Conservation (phyloP, 148 eudicot genomes). For the Rhododendron simsii region DNA sequence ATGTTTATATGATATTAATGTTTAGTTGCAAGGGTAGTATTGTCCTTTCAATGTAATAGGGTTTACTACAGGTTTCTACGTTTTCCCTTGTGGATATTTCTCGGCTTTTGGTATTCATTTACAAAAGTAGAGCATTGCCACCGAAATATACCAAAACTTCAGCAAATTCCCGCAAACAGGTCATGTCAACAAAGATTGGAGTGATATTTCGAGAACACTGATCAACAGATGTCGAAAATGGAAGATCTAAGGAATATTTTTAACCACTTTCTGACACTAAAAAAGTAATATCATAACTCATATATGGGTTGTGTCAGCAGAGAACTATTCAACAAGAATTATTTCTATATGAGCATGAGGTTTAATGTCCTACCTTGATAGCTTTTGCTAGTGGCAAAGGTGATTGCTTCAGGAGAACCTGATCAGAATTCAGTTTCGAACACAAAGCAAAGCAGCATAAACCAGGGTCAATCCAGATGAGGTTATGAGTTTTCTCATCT, state of each 20-base stretch:
- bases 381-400: conserved; percentile 93
- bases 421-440: conserved; percentile 60
- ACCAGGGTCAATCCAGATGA: conserved; percentile 75
- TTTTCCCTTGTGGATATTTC: too few species aligned
- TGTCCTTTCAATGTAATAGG: too few species aligned
- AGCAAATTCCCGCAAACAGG: not conserved
- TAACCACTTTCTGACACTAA: not conserved
- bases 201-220: not conserved
- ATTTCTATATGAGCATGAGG: not conserved
- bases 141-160: not conserved
- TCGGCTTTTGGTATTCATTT: too few species aligned
- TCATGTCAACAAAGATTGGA: not conserved
- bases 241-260: not conserved
- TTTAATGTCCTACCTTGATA: conserved; percentile 53
- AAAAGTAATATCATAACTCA: not conserved
- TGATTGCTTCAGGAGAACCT: conserved; percentile 71
- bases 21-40: too few species aligned
- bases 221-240: not conserved
- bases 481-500: conserved; percentile 34
- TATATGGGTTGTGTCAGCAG: not conserved
- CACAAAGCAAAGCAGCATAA: conserved; percentile 89
- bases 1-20: too few species aligned
- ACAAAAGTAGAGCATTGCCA: not conserved
- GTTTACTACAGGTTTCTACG: too few species aligned
- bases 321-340: not conserved